A percentile compares a stretch with the other conserved stretches of the same genome.
Evolutionary conservation across 805 yeast genomes (phyloP).

Genomic region (Hagleromyces aurorensis): DNA sequence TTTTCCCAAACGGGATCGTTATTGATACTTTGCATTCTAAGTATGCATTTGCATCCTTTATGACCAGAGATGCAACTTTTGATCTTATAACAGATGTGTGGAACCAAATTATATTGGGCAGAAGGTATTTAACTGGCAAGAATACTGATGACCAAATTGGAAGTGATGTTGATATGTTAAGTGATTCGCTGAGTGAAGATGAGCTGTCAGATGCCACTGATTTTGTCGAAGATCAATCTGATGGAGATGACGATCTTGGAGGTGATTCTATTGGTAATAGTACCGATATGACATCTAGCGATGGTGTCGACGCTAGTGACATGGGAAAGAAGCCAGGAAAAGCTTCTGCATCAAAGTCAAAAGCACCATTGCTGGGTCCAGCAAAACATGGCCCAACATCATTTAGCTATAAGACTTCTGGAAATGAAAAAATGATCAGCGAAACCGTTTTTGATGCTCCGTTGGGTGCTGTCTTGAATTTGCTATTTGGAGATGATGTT

Average conservation of each 20-base stretch:
- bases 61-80: constrained; percentile 47
- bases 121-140: constrained; percentile 5
- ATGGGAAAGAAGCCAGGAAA: constrained; percentile 3
- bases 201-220: constrained; percentile 8
- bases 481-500: constrained; percentile 58
- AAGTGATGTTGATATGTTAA: constrained; percentile 5
- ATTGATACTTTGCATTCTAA: constrained; percentile 56
- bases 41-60: constrained; percentile 57
- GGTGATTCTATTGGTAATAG: constrained; percentile 11
- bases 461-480: constrained; percentile 47
- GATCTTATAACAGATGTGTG: constrained; percentile 52
- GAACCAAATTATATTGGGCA: constrained; percentile 36
- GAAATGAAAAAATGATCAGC: constrained; percentile 46
- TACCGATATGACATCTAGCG: constrained; percentile 26
- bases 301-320: constrained; percentile 24
- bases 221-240: constrained; percentile 29
- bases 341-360: constrained; percentile 1
- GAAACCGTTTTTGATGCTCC: constrained; percentile 56
- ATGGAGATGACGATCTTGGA: constrained; percentile 17
- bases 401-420: constrained; percentile 35
- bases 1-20: constrained; percentile 63
- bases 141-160: constrained; percentile 5
- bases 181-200: constrained; percentile 7
- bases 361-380: constrained; percentile 30
- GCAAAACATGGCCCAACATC: constrained; percentile 42